phyloP scores from a whole-genome alignment of 2,329 filamentous ascomycete species.

The Aspergillus fumigatiaffinis region DNA sequence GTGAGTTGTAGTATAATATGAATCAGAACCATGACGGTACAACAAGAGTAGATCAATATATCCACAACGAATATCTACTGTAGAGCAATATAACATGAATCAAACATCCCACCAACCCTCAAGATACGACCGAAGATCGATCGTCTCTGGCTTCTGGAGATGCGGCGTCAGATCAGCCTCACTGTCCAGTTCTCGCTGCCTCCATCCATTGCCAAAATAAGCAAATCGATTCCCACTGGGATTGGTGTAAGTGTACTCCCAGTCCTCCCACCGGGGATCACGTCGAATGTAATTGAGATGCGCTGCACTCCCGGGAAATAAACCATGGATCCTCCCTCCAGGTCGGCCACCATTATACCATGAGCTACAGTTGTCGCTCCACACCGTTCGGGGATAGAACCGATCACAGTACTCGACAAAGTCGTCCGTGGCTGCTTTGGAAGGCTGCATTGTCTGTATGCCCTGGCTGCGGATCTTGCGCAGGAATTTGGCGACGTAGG shows the following conservation, averaged over 20 bases:
- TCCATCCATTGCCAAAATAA: slow-evolving; percentile 68
- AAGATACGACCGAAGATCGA: slow-evolving; percentile 60
- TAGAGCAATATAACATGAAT: not conserved
- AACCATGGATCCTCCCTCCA: slow-evolving; percentile 61
- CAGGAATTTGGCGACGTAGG: slow-evolving; percentile 63
- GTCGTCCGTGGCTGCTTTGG: slow-evolving; percentile 58
- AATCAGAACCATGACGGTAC: too few relatives aligned
- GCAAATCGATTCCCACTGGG: slow-evolving; percentile 41
- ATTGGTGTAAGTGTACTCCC: slow-evolving; percentile 49
- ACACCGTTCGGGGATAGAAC: slow-evolving; percentile 50
- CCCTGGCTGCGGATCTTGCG: slow-evolving; percentile 64
- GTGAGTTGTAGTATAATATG: too few relatives aligned
- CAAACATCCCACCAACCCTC: slow-evolving; percentile 63
- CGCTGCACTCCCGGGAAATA: slow-evolving; percentile 66
- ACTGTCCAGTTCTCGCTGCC: slow-evolving; percentile 53
- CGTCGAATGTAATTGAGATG: slow-evolving; percentile 57
- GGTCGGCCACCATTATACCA: slow-evolving; percentile 68
- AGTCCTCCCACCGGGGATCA: slow-evolving; percentile 59
- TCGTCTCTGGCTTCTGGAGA: slow-evolving; percentile 52
- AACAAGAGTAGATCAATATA: not conserved
- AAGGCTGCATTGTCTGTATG: slow-evolving; percentile 59
- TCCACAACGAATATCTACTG: not conserved
- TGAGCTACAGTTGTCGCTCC: slow-evolving; percentile 57
- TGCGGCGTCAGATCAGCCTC: slow-evolving; percentile 62
- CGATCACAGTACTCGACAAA: slow-evolving; percentile 42